Conservation (phyloP, 192 early-diverging fungal species). For the Coemansia biformis region DNA sequence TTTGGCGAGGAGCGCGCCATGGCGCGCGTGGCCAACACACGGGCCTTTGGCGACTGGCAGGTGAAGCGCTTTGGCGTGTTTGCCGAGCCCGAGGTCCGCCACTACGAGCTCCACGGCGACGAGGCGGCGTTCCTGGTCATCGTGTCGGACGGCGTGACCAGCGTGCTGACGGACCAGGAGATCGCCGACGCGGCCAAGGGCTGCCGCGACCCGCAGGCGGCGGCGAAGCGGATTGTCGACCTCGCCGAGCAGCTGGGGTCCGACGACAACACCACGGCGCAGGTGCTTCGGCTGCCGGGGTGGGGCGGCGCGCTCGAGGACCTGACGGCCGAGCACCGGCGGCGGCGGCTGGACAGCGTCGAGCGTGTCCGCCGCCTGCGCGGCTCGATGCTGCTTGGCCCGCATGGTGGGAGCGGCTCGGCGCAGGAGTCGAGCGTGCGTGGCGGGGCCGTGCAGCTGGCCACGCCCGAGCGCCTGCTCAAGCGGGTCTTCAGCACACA, state of each 20-base stretch:
- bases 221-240: constrained; percentile 58
- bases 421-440: constrained; percentile 8
- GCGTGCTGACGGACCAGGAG: constrained; percentile 70
- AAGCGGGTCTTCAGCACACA: constrained; percentile 45
- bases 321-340: constrained; percentile 58
- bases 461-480: constrained; percentile 42
- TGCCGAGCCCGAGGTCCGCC: constrained; percentile 63
- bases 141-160: constrained; percentile 65
- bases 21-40: constrained; percentile 60
- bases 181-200: constrained; percentile 66
- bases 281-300: constrained; percentile 65
- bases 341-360: constrained; percentile 56
- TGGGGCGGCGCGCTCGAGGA: constrained; percentile 66
- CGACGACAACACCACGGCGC: constrained; percentile 65
- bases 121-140: constrained; percentile 64
- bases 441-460: constrained; percentile 13
- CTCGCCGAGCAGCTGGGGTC: constrained; percentile 60
- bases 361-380: constrained; percentile 40
- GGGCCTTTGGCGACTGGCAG: constrained; percentile 66
- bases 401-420: constrained; percentile 25
- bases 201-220: constrained; percentile 51
- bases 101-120: constrained; percentile 52
- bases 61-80: constrained; percentile 67
- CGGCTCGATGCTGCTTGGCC: constrained; percentile 43
- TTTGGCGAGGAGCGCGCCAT: constrained; percentile 69